These are phyloP conservation scores for Microbotryomycetes sp. DNA, from an alignment of 1,284 basidiomycete species.

Conservation along the genomic window DNA sequence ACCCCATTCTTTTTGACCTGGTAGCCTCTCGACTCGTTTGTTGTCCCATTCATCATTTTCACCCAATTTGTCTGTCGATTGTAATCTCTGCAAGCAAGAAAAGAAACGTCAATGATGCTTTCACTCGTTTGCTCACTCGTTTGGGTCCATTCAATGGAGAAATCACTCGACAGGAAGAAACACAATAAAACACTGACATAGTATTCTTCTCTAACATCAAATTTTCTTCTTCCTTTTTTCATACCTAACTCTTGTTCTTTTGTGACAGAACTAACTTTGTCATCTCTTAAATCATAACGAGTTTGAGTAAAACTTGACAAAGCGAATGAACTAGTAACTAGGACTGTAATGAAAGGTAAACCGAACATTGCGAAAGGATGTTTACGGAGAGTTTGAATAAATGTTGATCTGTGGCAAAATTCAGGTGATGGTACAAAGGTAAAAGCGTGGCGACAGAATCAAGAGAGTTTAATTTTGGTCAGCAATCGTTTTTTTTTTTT, in stretches of 20 bases:
- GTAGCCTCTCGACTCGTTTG: conserved; percentile 36
- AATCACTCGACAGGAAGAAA: neutral
- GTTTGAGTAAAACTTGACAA: conserved; percentile 80
- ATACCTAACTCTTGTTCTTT: conserved; percentile 80
- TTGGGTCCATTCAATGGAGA: too few relatives aligned
- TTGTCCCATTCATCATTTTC: conserved; percentile 36
- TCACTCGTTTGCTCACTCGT: neutral
- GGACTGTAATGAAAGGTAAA: conserved; percentile 74
- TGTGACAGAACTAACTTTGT: conserved; percentile 65
- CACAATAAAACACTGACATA: conserved; percentile 60
- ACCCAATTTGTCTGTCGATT: conserved; percentile 21
- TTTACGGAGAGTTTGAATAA: conserved; percentile 36
- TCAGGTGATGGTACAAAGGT: neutral
- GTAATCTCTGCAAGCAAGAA: conserved; percentile 23
- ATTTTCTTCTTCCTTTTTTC: conserved; percentile 69
- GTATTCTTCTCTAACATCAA: conserved; percentile 93
- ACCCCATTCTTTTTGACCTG: conserved; percentile 38
- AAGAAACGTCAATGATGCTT: neutral
- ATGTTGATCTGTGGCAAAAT: conserved; percentile 9
- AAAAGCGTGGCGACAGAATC: neutral
- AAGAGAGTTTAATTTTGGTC: neutral
- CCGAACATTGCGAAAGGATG: conserved; percentile 60
- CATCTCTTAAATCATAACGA: conserved; percentile 78
- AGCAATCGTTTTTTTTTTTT: too few relatives aligned
- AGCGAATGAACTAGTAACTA: conserved; percentile 82